Conservation (phyloP, 306 rosid species). For the Quercus mongolica region DNA sequence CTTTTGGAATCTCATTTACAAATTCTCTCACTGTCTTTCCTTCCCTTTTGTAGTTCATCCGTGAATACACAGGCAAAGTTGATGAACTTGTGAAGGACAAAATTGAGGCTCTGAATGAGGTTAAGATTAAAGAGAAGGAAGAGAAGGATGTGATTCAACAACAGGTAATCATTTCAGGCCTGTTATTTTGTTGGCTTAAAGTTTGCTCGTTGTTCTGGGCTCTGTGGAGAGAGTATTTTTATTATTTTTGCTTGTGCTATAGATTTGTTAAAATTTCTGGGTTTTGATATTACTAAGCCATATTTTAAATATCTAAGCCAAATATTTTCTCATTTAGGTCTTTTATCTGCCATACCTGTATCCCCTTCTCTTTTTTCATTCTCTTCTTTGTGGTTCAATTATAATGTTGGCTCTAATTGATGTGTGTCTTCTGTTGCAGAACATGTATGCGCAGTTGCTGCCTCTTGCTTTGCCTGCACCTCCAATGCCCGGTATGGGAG, state of each 20-base stretch:
- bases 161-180: conserved; percentile 54
- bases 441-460: conserved; percentile 95
- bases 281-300: background rate
- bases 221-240: background rate
- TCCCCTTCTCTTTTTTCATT: background rate
- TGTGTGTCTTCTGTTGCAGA: conserved; percentile 57
- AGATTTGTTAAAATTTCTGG: conserved; percentile 1
- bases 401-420: background rate
- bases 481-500: conserved; percentile 92
- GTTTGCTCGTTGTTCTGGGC: background rate
- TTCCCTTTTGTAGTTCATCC: conserved; percentile 64
- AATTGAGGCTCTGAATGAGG: conserved; percentile 73
- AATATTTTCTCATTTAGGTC: background rate
- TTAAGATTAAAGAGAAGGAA: conserved; percentile 76
- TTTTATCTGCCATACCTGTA: background rate
- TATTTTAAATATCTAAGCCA: background rate
- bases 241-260: background rate
- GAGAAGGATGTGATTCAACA: conserved; percentile 90
- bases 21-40: conserved; percentile 2
- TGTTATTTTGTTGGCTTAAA: conserved; percentile 2
- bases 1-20: background rate
- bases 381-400: background rate
- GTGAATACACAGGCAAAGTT: conserved; percentile 94
- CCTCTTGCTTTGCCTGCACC: conserved; percentile 99
- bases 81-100: conserved; percentile 90